Evolutionary conservation across 805 yeast genomes (phyloP).

Genomic region (Saccharomyces cerevisiae): DNA sequence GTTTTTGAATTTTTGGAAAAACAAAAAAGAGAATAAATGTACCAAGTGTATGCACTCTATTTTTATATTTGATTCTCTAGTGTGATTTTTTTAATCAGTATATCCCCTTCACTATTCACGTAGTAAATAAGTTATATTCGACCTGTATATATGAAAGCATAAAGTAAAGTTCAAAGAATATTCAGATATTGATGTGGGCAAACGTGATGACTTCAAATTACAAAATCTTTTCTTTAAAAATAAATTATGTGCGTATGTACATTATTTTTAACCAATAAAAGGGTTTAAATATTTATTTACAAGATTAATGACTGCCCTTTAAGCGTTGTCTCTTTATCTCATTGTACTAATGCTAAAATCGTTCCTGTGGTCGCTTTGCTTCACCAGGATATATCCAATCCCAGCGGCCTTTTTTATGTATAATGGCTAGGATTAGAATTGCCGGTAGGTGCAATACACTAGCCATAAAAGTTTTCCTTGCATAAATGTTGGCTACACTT

Average conservation of each 20-base stretch:
- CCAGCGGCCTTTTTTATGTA: slow-evolving; percentile 95
- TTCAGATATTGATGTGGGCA: not conserved
- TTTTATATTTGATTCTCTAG: not conserved
- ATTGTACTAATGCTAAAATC: not conserved
- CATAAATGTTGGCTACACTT: slow-evolving; percentile 54
- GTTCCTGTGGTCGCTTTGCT: slow-evolving; percentile 2
- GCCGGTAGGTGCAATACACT: slow-evolving; percentile 92
- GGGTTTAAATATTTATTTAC: not conserved
- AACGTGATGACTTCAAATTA: too few species aligned
- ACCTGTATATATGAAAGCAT: not conserved
- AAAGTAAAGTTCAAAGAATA: not conserved
- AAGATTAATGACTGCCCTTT: not conserved
- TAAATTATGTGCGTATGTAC: not conserved
- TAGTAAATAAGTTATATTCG: not conserved
- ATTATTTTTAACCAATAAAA: not conserved
- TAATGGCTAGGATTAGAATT: slow-evolving; percentile 80
- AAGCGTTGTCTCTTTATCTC: not conserved
- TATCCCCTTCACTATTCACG: not conserved
- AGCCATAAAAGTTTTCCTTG: slow-evolving; percentile 85
- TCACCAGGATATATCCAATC: slow-evolving; percentile 48
- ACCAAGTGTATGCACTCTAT: not conserved
- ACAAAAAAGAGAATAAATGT: slow-evolving; percentile 16
- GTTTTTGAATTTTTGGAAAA: slow-evolving; percentile 32
- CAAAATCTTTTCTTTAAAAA: not conserved
- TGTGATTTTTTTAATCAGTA: not conserved